Evolutionary conservation across 164 flowering plant species (phyloP), one percentile per base, ranked within the genome.

Genomic region (Liriodendron chinense): DNA sequence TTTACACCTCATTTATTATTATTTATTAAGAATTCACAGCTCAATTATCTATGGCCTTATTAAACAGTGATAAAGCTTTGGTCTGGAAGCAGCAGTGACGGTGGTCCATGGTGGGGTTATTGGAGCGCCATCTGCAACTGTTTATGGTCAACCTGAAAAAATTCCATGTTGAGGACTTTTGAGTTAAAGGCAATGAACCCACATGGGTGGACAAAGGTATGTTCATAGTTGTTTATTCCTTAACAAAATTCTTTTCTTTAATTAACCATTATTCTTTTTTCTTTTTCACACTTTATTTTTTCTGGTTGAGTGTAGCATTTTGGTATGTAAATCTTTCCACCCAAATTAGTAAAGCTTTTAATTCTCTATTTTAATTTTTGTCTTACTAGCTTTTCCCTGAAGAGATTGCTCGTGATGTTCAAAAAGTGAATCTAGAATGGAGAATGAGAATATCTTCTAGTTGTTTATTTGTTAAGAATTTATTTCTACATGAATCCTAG

Each of bases 111-210:
- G 94, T 94, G 97, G 98, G 85, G 89, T 68, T 94, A 86, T 75
- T 96, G 98, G 99, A 91, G 97, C 81, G 94, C 99, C 99, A 47
- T 96, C 99, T 53, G 92, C 99, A 72, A 94, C 98, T 68, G 97
- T 96, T 62, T 96, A 96, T 80, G 98, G 98, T 48, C 97, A 91
- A 76, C 99, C 97, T 63, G 92, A 94, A 50, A 85, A 89, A 77
- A 86, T 91, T 73, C 98, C 99, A 18, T 94, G 86, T 85, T 47
- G 98, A 96, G 80, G 93, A 92, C 80, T 94, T 85, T 85, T 65
- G 62, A 83, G n/a, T 83, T 91, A 66, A 80, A 77, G 80, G 98
- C 99, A 53, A 85, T 92, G 92, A 96, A 91, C 85, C 98, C 99
- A 10, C 92, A 96, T 86, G 98, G 98, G 13, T 83, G 95, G 13